Percentiles rank a stretch among this genome's conserved stretches.
phyloP scores from a whole-genome alignment of 148 eudicot species.

The Chenopodium suecicum region DNA sequence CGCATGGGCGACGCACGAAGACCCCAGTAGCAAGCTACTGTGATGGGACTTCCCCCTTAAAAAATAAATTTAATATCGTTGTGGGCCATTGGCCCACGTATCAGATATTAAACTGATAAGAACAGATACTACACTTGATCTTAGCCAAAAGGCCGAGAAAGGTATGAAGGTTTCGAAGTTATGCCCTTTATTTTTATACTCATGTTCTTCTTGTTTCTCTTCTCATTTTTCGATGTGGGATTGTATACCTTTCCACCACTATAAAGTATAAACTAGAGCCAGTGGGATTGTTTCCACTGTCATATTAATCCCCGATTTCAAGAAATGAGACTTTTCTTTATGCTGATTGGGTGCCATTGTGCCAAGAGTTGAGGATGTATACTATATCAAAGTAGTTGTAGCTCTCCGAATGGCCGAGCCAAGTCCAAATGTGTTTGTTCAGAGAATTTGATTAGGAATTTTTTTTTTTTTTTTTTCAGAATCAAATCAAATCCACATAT shows the following conservation, averaged over 20 bases:
- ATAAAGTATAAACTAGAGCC: background rate
- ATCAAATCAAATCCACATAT: too few species aligned
- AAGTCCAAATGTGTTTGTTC: too few species aligned
- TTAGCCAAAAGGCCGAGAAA: slow-evolving; percentile 85
- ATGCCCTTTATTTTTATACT: background rate
- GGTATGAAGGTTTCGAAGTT: background rate
- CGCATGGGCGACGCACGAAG: slow-evolving; percentile 20
- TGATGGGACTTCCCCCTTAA: slow-evolving; percentile 25
- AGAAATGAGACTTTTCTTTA: too few species aligned
- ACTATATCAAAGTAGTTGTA: too few species aligned
- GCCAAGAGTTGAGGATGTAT: too few species aligned
- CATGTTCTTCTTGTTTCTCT: background rate
- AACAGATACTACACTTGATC: slow-evolving; percentile 89
- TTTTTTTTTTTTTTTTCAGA: too few species aligned
- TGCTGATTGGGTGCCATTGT: too few species aligned
- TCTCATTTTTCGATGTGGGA: background rate
- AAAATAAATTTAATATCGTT: slow-evolving; percentile 48
- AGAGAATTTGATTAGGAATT: too few species aligned
- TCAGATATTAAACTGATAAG: slow-evolving; percentile 90
- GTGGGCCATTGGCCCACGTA: slow-evolving; percentile 53
- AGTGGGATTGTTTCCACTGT: too few species aligned
- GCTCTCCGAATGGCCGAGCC: too few species aligned
- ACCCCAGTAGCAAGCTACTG: slow-evolving; percentile 28
- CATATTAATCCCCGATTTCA: too few species aligned
- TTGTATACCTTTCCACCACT: background rate